These are phyloP conservation scores for Phaeosphaeriaceae sp. DNA, from an alignment of 2,329 filamentous ascomycete genomes.

Conservation along the genomic window DNA sequence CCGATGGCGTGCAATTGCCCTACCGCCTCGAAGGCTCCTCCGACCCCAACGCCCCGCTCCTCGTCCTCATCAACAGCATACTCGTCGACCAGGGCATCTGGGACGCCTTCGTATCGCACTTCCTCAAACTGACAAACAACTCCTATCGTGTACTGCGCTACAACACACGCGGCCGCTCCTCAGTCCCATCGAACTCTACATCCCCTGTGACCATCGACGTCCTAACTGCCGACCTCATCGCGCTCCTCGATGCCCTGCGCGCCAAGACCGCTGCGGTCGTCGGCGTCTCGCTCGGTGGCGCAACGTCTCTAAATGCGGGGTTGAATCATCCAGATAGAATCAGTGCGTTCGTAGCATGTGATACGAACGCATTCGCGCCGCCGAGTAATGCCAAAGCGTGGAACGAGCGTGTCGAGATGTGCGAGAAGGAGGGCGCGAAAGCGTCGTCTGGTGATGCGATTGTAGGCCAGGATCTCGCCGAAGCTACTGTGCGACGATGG, in stretches of 20 bases:
- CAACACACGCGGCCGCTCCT: conserved; percentile 73
- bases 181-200: conserved; percentile 49
- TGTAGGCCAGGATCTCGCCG: conserved; percentile 69
- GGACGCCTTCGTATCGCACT: conserved; percentile 73
- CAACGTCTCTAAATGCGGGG: conserved; percentile 76
- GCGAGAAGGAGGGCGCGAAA: conserved; percentile 61
- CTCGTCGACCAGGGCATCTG: conserved; percentile 82
- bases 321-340: conserved; percentile 69
- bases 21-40: conserved; percentile 79
- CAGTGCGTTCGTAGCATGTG: conserved; percentile 72
- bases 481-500: conserved; percentile 77
- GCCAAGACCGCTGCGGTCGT: conserved; percentile 71
- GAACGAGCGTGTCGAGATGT: conserved; percentile 75
- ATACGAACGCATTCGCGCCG: conserved; percentile 78
- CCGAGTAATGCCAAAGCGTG: conserved; percentile 79
- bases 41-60: conserved; percentile 70
- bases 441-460: conserved; percentile 57
- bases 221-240: conserved; percentile 71
- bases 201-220: conserved; percentile 64
- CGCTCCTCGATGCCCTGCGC: conserved; percentile 72
- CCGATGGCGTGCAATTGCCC: conserved; percentile 72
- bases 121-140: conserved; percentile 62
- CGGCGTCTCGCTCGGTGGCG: conserved; percentile 83
- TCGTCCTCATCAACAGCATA: conserved; percentile 82
- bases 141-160: conserved; percentile 79